phyloP scores from a whole-genome alignment of 495 filamentous ascomycete genomes.

The Penicillium pancosmium region DNA sequence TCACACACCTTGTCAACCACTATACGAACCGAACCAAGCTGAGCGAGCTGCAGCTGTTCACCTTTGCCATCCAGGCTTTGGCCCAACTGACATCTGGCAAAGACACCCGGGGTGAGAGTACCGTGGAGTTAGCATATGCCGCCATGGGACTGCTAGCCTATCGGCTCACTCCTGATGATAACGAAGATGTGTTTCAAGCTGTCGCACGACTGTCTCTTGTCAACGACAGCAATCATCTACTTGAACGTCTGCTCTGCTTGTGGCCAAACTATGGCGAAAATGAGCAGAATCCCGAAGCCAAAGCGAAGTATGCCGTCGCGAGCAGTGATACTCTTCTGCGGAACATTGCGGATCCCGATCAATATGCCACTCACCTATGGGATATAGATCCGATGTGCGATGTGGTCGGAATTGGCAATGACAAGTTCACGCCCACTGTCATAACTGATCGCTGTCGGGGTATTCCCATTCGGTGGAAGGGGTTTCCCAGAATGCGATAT shows the following conservation, averaged over 20 bases:
- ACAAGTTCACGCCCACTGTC: conserved; percentile 15
- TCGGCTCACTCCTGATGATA: conserved; percentile 10
- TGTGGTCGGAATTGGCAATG: conserved; percentile 19
- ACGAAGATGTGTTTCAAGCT: conserved; percentile 11
- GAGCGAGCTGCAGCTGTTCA: conserved; percentile 20
- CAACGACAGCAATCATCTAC: conserved; percentile 13
- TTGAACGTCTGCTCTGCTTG: conserved; percentile 12
- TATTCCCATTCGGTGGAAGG: conserved; percentile 22
- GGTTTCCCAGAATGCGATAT: conserved; percentile 17
- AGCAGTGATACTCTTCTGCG: conserved; percentile 12
- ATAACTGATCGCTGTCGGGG: conserved; percentile 17
- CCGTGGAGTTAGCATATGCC: conserved; percentile 12
- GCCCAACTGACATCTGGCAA: conserved; percentile 6
- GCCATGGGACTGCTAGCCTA: conserved; percentile 15
- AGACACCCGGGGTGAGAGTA: conserved; percentile 7
- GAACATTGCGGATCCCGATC: conserved; percentile 20
- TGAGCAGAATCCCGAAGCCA: neutral
- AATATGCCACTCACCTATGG: conserved; percentile 18
- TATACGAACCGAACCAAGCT: conserved; percentile 17
- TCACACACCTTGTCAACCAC: conserved; percentile 16
- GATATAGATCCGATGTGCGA: conserved; percentile 16
- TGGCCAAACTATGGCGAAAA: neutral
- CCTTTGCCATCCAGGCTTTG: conserved; percentile 20
- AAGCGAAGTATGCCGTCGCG: conserved; percentile 1
- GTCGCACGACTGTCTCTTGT: conserved; percentile 14